Conservation (phyloP, 192 early-diverging fungal species). For the Borealophlyctis nickersoniae region DNA sequence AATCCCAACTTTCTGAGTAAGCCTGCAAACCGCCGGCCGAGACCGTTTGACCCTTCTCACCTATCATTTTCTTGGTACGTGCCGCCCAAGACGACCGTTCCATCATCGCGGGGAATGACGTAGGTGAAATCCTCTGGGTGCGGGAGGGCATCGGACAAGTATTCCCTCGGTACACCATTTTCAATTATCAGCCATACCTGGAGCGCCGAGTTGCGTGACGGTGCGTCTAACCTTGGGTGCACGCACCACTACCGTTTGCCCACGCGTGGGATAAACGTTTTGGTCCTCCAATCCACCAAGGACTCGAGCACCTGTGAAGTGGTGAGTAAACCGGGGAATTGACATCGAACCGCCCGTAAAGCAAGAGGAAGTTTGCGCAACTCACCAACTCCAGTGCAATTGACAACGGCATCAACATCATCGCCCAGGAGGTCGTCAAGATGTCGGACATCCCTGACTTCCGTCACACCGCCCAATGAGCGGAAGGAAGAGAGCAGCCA, state of each 20-base stretch:
- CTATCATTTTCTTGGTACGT: conserved; percentile 48
- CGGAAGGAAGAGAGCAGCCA: conserved; percentile 61
- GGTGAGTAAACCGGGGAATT: no score
- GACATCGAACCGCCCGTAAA: no score
- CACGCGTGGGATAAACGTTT: conserved; percentile 71
- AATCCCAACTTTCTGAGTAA: background rate
- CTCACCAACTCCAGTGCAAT: conserved; percentile 74
- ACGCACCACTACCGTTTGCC: conserved; percentile 74
- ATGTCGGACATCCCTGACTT: conserved; percentile 17
- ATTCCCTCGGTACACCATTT: background rate
- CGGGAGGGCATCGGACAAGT: background rate
- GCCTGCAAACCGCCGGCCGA: conserved; percentile 1
- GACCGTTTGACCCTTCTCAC: conserved; percentile 3
- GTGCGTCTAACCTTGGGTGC: conserved; percentile 70
- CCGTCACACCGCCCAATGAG: conserved; percentile 50
- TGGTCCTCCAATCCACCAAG: conserved; percentile 72
- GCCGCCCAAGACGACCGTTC: conserved; percentile 73
- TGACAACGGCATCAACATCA: conserved; percentile 63
- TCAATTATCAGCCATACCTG: background rate
- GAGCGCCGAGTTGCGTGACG: conserved; percentile 39
- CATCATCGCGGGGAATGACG: conserved; percentile 80
- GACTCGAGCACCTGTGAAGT: conserved; percentile 39
- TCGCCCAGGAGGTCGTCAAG: conserved; percentile 48
- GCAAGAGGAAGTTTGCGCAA: no score
- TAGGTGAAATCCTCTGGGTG: conserved; percentile 55